Percentiles rank a stretch among this genome's conserved stretches.
Conservation (phyloP, 2,329 filamentous ascomycete genomes). For the Phaeosphaeria sp. region DNA sequence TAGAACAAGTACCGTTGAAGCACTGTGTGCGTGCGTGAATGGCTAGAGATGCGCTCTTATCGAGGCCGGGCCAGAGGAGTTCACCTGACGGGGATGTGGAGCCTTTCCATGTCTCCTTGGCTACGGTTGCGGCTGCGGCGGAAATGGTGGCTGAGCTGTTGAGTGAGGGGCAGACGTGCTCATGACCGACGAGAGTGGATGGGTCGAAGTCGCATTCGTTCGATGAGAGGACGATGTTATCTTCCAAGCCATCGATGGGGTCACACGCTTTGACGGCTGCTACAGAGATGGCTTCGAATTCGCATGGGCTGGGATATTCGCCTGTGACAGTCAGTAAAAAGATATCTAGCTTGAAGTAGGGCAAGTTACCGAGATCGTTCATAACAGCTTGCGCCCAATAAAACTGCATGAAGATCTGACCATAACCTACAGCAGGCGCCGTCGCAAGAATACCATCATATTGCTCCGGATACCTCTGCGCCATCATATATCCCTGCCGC, state of each 20-base stretch:
- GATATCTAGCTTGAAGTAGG: neutral
- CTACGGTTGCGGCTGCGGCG: constrained; percentile 13
- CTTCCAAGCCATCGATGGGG: constrained; percentile 28
- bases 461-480: constrained; percentile 37
- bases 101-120: constrained; percentile 20
- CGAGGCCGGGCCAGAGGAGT: constrained; percentile 20
- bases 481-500: constrained; percentile 37
- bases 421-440: constrained; percentile 33
- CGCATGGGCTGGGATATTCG: constrained; percentile 21
- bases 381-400: constrained; percentile 35
- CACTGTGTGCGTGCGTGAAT: neutral
- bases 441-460: constrained; percentile 36
- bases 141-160: constrained; percentile 8
- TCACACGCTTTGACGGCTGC: constrained; percentile 30
- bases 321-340: neutral
- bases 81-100: constrained; percentile 11
- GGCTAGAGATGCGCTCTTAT: constrained; percentile 11
- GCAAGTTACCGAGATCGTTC: constrained; percentile 23
- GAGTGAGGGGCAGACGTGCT: constrained; percentile 9
- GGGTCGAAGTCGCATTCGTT: constrained; percentile 30
- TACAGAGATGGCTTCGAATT: constrained; percentile 24
- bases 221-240: constrained; percentile 40
- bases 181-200: constrained; percentile 14
- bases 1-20: constrained; percentile 15
- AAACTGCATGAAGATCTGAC: constrained; percentile 17